These are phyloP conservation scores for Nicotiana obtusifolia DNA, from an alignment of 257 asterid genomes.

Conservation along the genomic window DNA sequence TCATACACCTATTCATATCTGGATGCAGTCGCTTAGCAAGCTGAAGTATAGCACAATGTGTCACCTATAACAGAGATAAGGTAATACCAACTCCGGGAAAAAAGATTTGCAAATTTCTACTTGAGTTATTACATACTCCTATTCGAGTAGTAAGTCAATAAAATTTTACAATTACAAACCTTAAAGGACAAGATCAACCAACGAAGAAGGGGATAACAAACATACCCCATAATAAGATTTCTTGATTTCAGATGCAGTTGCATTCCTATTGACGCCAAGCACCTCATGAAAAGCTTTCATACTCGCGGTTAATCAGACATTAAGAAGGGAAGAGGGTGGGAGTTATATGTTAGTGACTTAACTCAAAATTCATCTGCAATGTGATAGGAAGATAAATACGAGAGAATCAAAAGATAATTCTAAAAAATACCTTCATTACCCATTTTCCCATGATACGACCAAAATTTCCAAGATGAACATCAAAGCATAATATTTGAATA, in stretches of 20 bases:
- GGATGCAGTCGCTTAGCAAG: constrained; percentile 86
- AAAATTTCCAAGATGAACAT: background rate
- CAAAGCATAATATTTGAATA: background rate
- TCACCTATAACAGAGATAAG: background rate
- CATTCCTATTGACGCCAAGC: constrained; percentile 64
- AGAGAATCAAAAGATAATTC: background rate
- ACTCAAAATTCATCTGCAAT: background rate
- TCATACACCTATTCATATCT: constrained; percentile 22
- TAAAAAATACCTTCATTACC: constrained; percentile 8
- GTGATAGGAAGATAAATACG: background rate
- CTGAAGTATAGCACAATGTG: constrained; percentile 33
- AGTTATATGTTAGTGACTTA: background rate
- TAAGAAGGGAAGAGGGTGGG: background rate
- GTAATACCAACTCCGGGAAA: background rate
- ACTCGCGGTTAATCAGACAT: constrained; percentile 36
- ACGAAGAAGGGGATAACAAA: constrained; percentile 1
- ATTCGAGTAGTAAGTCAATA: background rate
- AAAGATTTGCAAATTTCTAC: background rate
- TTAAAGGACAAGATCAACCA: background rate
- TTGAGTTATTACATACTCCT: background rate
- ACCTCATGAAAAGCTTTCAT: constrained; percentile 72
- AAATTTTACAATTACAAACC: background rate
- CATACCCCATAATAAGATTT: constrained; percentile 90
- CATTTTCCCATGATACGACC: background rate
- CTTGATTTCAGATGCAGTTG: constrained; percentile 82